These are phyloP conservation scores for Syzygium grande DNA, from an alignment of 345 rosid species.

Conservation along the genomic window DNA sequence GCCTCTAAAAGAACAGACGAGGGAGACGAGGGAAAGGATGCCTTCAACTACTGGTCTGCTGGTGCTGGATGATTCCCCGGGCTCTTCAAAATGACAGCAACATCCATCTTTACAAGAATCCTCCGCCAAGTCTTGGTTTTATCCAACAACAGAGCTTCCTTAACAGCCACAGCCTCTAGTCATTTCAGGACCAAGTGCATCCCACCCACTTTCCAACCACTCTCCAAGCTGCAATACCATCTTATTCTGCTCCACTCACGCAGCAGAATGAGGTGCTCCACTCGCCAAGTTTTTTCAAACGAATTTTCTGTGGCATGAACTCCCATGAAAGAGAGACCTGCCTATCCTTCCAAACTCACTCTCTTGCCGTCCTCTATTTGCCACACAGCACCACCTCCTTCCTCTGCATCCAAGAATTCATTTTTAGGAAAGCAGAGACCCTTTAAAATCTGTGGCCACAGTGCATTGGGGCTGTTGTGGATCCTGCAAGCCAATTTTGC, in stretches of 20 bases:
- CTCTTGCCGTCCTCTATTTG: not conserved
- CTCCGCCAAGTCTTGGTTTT: not conserved
- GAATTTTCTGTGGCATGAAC: not conserved
- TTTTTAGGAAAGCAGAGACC: not conserved
- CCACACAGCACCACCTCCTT: not conserved
- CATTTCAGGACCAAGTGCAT: not conserved
- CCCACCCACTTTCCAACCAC: not conserved
- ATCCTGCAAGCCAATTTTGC: not conserved
- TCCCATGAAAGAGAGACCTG: rapidly evolving
- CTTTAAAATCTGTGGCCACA: not conserved
- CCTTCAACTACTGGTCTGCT: not conserved
- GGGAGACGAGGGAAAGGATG: not conserved
- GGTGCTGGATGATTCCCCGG: not conserved
- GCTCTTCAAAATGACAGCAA: not conserved
- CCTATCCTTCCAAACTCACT: not conserved
- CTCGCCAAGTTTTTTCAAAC: not conserved
- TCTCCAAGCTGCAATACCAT: not conserved
- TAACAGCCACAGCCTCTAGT: not conserved
- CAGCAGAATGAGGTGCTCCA: not conserved
- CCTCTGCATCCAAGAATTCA: not conserved
- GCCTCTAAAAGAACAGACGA: not conserved
- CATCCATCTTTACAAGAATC: not conserved
- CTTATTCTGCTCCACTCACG: not conserved
- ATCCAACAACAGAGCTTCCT: not conserved
- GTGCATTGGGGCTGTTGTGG: too few species aligned